Evolutionary conservation across 2,329 filamentous ascomycete genomes (phyloP).

Genomic region (Fusarium papillatum): DNA sequence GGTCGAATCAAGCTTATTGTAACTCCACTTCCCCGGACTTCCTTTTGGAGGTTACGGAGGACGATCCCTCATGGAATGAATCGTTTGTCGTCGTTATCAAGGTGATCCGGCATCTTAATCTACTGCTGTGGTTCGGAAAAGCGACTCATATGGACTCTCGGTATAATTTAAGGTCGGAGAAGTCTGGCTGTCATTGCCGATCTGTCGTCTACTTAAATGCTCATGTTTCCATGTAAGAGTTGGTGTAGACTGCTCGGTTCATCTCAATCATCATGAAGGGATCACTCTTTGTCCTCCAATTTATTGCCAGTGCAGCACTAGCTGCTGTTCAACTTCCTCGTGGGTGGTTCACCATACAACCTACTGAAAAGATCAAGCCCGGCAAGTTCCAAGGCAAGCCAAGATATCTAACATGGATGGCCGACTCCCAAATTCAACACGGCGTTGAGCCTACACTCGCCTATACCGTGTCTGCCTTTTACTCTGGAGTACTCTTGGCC

Average conservation of each 20-base stretch:
- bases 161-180: neutral
- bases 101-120: neutral
- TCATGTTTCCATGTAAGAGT: neutral
- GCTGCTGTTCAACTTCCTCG: slow-evolving; percentile 18
- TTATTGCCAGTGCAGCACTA: neutral
- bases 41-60: neutral
- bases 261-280: slow-evolving; percentile 6
- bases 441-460: slow-evolving; percentile 42
- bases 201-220: neutral
- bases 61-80: neutral
- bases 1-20: slow-evolving; percentile 13
- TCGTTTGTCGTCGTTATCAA: neutral
- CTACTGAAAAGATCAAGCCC: slow-evolving; percentile 19
- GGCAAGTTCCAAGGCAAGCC: slow-evolving; percentile 27
- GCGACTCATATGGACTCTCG: neutral
- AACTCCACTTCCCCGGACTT: slow-evolving; percentile 4
- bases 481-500: slow-evolving; percentile 26
- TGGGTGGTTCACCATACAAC: slow-evolving; percentile 32
- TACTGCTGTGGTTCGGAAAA: neutral
- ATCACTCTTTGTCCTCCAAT: neutral
- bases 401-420: slow-evolving; percentile 45
- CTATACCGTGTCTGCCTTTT: slow-evolving; percentile 38
- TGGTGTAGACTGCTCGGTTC: no score
- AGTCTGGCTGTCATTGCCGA: neutral
- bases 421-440: slow-evolving; percentile 44